Conservation (phyloP, 1,284 basidiomycete species). For the Apiotrichum mycotoxinovorans region DNA sequence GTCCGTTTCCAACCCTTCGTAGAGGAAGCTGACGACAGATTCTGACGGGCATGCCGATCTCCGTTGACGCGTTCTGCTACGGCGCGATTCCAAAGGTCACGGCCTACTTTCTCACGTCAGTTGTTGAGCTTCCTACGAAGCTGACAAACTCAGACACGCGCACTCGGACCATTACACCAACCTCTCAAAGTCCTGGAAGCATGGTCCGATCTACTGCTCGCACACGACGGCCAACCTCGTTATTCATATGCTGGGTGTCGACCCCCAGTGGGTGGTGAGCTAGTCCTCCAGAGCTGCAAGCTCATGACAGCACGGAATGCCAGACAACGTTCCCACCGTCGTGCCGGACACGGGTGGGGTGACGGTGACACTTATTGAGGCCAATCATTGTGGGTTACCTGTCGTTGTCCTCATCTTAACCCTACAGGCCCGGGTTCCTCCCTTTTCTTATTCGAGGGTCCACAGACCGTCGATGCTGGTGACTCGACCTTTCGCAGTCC, state of each 20-base stretch:
- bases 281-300: background rate
- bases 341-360: conserved; percentile 84
- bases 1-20: conserved; percentile 47
- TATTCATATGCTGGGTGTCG: conserved; percentile 80
- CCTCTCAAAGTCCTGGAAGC: conserved; percentile 77
- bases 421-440: conserved; percentile 77
- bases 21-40: conserved; percentile 37
- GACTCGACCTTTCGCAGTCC: conserved; percentile 69
- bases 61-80: conserved; percentile 92
- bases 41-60: conserved; percentile 95
- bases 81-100: conserved; percentile 81
- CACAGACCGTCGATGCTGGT: conserved; percentile 80
- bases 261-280: conserved; percentile 78
- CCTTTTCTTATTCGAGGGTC: conserved; percentile 89
- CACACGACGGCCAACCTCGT: conserved; percentile 86
- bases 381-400: conserved; percentile 76
- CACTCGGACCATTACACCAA: conserved; percentile 95
- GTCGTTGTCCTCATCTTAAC: background rate
- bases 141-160: conserved; percentile 63
- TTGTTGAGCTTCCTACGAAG: background rate
- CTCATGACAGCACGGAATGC: conserved; percentile 55
- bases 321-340: conserved; percentile 68
- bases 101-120: conserved; percentile 83
- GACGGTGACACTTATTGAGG: conserved; percentile 87
- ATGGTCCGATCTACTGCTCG: conserved; percentile 93